Percentiles rank a stretch among this genome's conserved stretches.
Conservation (phyloP, 1,284 basidiomycete species). For the Xerocomus amazonicus region DNA sequence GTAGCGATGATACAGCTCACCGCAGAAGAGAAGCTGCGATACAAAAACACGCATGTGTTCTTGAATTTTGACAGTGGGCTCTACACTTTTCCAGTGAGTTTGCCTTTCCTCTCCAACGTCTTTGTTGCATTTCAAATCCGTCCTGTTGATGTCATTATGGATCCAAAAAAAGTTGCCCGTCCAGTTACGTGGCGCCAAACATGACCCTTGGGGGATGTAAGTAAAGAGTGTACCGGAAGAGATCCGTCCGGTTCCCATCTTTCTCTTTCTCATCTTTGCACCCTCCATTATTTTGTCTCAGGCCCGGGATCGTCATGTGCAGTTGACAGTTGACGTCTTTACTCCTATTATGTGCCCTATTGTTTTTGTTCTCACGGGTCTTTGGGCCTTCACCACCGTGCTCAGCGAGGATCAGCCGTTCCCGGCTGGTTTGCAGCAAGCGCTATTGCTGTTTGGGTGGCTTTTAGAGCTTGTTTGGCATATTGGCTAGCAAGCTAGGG, state of each 20-base stretch:
- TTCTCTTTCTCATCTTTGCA: constrained; percentile 1
- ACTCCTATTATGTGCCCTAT: neutral
- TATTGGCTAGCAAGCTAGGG: too few species aligned
- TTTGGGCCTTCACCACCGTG: neutral
- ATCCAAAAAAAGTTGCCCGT: neutral
- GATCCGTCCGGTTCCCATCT: constrained; percentile 23
- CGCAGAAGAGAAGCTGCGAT: constrained; percentile 60
- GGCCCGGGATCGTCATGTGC: neutral
- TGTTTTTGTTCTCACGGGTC: neutral
- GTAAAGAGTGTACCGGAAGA: constrained; percentile 19
- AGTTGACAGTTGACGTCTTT: neutral
- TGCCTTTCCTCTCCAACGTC: neutral
- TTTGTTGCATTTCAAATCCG: neutral
- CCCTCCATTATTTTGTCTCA: neutral
- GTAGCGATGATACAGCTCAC: constrained; percentile 74
- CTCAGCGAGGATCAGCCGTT: too few species aligned
- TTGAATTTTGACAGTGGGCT: constrained; percentile 68
- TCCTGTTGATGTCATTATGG: too few species aligned
- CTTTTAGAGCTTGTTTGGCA: too few species aligned
- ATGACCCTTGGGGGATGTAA: neutral
- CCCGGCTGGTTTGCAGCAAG: too few species aligned
- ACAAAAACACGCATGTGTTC: constrained; percentile 67
- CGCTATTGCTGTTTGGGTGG: too few species aligned
- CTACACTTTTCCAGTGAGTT: constrained; percentile 73
- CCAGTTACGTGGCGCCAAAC: neutral